Evolutionary conservation across 83 land plant species (phyloP).

Genomic region (Diphasiastrum complanatum): DNA sequence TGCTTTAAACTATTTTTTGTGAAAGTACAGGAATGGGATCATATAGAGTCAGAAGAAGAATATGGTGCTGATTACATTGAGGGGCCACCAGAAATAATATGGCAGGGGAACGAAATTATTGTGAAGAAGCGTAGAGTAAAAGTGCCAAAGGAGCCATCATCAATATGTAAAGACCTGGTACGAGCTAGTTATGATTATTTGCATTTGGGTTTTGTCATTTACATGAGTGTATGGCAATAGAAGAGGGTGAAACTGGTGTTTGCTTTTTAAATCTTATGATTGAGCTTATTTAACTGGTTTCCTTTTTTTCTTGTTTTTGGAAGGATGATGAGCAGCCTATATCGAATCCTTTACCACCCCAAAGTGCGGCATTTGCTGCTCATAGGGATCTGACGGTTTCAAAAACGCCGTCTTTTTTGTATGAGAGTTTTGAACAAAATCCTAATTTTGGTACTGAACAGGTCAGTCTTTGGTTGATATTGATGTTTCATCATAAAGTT

Average conservation of each 20-base stretch:
- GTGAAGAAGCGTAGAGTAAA: slow-evolving; percentile 62
- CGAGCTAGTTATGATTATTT: slow-evolving; percentile 6
- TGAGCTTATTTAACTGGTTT: slow-evolving; percentile 5
- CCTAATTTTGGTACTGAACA: slow-evolving; percentile 97
- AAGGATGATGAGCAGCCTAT: slow-evolving; percentile 60
- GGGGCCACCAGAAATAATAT: slow-evolving; percentile 93
- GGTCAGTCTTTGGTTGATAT: slow-evolving; percentile 26
- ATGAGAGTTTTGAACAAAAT: slow-evolving; percentile 37
- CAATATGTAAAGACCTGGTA: slow-evolving; percentile 13
- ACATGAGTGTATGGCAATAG: neutral
- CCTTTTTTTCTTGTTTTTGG: neutral
- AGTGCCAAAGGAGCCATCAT: slow-evolving; percentile 38
- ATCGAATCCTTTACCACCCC: slow-evolving; percentile 89
- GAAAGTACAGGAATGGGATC: slow-evolving; percentile 68
- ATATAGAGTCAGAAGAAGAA: no score
- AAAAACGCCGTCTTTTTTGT: slow-evolving; percentile 31
- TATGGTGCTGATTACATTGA: no score
- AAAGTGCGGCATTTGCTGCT: slow-evolving; percentile 57
- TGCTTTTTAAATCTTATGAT: neutral
- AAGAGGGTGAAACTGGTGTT: slow-evolving; percentile 29
- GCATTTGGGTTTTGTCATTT: slow-evolving; percentile 32
- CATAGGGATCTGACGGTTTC: slow-evolving; percentile 24
- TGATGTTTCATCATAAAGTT: neutral
- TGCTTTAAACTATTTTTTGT: no score
- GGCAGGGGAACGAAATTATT: slow-evolving; percentile 97